Percentiles rank a stretch among this genome's conserved stretches.
These are phyloP conservation scores for Moesziomyces aphidis DNA, from an alignment of 1,284 basidiomycete genomes.

Conservation along the genomic window DNA sequence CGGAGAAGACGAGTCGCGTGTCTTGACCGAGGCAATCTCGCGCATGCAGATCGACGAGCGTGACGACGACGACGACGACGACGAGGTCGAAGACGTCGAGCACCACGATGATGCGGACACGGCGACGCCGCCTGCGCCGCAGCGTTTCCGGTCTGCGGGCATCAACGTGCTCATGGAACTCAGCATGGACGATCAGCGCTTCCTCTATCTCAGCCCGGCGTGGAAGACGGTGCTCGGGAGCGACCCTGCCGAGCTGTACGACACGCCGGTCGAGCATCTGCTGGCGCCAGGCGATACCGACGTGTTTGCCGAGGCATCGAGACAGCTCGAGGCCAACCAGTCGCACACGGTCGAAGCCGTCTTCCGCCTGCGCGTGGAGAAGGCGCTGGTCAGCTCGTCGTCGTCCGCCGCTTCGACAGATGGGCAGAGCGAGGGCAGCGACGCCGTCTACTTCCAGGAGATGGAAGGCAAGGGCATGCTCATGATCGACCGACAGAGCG, in stretches of 20 bases:
- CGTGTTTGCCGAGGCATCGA: constrained; percentile 88
- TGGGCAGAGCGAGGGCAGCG: constrained; percentile 62
- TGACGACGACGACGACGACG: constrained; percentile 69
- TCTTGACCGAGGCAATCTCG: constrained; percentile 56
- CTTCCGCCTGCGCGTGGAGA: constrained; percentile 81
- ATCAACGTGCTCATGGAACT: constrained; percentile 82
- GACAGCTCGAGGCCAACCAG: constrained; percentile 87
- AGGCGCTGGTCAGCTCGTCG: constrained; percentile 69
- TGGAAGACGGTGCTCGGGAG: constrained; percentile 88
- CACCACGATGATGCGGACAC: constrained; percentile 3
- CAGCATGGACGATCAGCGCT: constrained; percentile 84
- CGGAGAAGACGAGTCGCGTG: neutral
- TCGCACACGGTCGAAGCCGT: constrained; percentile 92
- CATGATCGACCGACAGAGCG: constrained; percentile 89
- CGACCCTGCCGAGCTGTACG: constrained; percentile 84
- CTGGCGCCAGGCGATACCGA: constrained; percentile 85
- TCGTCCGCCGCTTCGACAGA: constrained; percentile 61
- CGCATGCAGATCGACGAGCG: constrained; percentile 79
- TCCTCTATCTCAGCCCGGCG: constrained; percentile 94
- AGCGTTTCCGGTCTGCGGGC: constrained; percentile 35
- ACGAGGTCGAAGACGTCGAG: neutral
- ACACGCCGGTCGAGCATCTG: constrained; percentile 82
- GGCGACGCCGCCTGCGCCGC: constrained; percentile 9
- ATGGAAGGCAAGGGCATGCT: constrained; percentile 99
- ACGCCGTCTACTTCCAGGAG: constrained; percentile 76